Percentiles rank a stretch among this genome's conserved stretches.
phyloP scores from a whole-genome alignment of 1,284 basidiomycete species.

The Sporisorium reilianum region DNA sequence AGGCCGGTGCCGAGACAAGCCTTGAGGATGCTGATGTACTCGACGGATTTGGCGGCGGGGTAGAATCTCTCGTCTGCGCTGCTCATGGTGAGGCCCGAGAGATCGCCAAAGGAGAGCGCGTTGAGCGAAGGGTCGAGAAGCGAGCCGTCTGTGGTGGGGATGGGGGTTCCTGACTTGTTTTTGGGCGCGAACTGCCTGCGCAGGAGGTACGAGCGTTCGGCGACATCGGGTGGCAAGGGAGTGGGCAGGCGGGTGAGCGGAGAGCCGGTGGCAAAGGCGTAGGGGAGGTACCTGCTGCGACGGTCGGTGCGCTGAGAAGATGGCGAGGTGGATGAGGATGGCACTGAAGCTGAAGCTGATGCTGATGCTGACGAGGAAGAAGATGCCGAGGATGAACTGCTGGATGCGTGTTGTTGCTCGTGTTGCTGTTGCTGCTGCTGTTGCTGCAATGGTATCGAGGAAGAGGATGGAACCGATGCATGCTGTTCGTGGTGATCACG shows the following conservation, averaged over 20 bases:
- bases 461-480: conserved; percentile 20
- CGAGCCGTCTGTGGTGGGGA: conserved; percentile 7
- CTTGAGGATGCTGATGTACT: conserved; percentile 60
- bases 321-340: conserved; percentile 18
- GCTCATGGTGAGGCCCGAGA: conserved; percentile 49
- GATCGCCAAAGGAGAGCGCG: conserved; percentile 42
- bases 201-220: conserved; percentile 31
- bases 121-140: conserved; percentile 18
- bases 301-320: conserved; percentile 28
- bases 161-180: conserved; percentile 12
- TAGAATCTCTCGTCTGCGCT: conserved; percentile 57
- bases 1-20: conserved; percentile 65
- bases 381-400: conserved; percentile 14
- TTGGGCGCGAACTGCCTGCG: conserved; percentile 29
- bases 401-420: conserved; percentile 5
- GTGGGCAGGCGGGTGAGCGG: conserved; percentile 49
- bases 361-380: conserved; percentile 8
- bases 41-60: conserved; percentile 53
- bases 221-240: conserved; percentile 47
- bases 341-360: neutral
- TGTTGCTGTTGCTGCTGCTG: conserved; percentile 7
- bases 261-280: conserved; percentile 35
- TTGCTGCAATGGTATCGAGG: conserved; percentile 14
- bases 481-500: conserved; percentile 32
- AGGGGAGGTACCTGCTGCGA: conserved; percentile 34